Base-by-base conservation (phyloP, 2,329 filamentous ascomycete genomes). In the Xylariomycetidae sp. region DNA sequence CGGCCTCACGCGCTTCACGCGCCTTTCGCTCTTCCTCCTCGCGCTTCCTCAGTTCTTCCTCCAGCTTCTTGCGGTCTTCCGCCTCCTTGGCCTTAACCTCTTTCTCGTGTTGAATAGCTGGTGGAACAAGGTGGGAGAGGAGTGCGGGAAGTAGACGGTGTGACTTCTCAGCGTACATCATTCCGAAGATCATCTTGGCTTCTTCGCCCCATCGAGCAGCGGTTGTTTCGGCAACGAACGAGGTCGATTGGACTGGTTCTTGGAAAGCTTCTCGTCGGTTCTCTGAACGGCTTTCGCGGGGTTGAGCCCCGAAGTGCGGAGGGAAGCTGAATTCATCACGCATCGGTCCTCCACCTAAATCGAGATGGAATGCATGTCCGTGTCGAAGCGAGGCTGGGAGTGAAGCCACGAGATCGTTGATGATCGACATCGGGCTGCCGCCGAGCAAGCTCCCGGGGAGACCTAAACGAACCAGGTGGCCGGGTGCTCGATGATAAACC, bases 181-280 rank as follows among this genome's bases (percentile, higher is more conserved):
- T 61, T 17, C 85, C 84, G 58, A 92, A 96, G 1, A 96, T 71
- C 57, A 98, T 79, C 43, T 82, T 80, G 7, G 88, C 82, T 58
- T 96, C 93, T 53, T 95, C 87, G 53, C 85, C 77, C 82, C 93
- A 98, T 40, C 92, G 81, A 33, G 74, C 71, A 35, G 73, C 67
- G 1, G 92, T 96, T 7, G 76, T 70, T 23, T 78, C 75, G 7
- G 86, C 70, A 14, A 71, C 65, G 56, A 96, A 96, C 3, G 78
- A 67, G 17, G 89, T 80, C 10, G 86, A 82, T 47, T 84, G 81
- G n/a, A 76, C 68, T 10, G 82, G 82, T 37, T 85, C 82, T 49
- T 72, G 61, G 43, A 64, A 57, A 23, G 60, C 47, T 15, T 74
- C 70, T 10, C 70, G 64, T 16, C 73, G 68, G 24, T 59, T 57